Percentiles rank a stretch among this genome's conserved stretches.
phyloP scores from a whole-genome alignment of 148 eudicot genomes.

The Dianthus caryophyllus region DNA sequence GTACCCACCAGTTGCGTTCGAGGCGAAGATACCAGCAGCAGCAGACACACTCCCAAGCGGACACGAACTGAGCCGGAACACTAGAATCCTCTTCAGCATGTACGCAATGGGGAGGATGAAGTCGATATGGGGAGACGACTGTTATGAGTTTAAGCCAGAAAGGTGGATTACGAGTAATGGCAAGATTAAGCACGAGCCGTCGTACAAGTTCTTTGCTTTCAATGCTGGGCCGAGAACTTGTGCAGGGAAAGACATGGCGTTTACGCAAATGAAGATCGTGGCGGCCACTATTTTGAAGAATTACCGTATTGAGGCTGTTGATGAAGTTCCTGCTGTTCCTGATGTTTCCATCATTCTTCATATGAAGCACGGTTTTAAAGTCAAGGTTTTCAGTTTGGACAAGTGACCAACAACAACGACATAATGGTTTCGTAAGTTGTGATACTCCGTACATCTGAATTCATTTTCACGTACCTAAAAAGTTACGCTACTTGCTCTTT shows the following conservation, averaged over 20 bases:
- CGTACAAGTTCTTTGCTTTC: constrained; percentile 37
- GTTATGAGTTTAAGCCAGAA: constrained; percentile 35
- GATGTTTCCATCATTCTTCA: constrained; percentile 5
- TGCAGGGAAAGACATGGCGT: constrained; percentile 34
- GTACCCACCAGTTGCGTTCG: constrained; percentile 38
- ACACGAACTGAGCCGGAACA: constrained; percentile 25
- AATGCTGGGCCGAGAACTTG: constrained; percentile 44
- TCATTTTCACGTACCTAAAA: no score
- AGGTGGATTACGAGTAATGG: constrained; percentile 33
- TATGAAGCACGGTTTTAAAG: constrained; percentile 24
- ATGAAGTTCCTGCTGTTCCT: constrained; percentile 13
- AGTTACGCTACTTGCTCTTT: no score
- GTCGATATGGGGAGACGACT: constrained; percentile 40
- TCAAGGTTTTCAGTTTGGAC: constrained; percentile 11
- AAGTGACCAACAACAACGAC: no score
- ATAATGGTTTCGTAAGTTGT: no score
- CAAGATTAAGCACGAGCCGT: constrained; percentile 35
- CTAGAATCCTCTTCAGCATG: constrained; percentile 21
- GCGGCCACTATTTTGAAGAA: constrained; percentile 11
- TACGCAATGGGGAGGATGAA: constrained; percentile 41
- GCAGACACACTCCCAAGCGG: constrained; percentile 40
- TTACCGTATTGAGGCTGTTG: constrained; percentile 17
- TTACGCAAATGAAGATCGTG: constrained; percentile 22
- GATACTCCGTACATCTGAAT: no score
- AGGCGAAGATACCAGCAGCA: constrained; percentile 26